Percentiles rank a stretch among this genome's conserved stretches.
Conservation (phyloP, 192 early-diverging fungal genomes). For the Coemansia sp. region DNA sequence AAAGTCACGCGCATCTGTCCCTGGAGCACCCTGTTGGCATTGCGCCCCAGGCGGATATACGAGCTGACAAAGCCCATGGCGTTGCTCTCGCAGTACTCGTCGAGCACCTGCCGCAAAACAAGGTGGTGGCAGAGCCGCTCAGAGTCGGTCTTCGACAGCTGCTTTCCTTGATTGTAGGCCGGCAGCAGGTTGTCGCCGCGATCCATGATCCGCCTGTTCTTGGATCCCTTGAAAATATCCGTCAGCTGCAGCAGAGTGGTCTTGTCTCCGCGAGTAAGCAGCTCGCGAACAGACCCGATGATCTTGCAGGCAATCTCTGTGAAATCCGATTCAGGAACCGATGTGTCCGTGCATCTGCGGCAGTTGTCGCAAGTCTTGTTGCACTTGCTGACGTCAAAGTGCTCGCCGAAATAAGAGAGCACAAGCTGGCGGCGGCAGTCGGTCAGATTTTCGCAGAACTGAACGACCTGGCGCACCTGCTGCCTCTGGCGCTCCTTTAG, state of each 20-base stretch:
- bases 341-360: constrained; percentile 20
- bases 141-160: constrained; percentile 55
- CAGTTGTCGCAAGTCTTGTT: constrained; percentile 89
- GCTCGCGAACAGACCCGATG: constrained; percentile 53
- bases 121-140: constrained; percentile 74
- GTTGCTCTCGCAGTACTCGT: constrained; percentile 61
- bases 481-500: constrained; percentile 76
- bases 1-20: constrained; percentile 53
- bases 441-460: constrained; percentile 81
- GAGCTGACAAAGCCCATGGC: constrained; percentile 59
- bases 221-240: constrained; percentile 75
- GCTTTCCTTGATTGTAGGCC: constrained; percentile 59
- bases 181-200: constrained; percentile 53
- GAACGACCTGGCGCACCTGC: constrained; percentile 64
- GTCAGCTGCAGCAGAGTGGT: constrained; percentile 69
- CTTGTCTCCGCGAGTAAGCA: constrained; percentile 34
- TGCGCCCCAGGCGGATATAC: constrained; percentile 59
- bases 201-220: constrained; percentile 54
- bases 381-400: constrained; percentile 64
- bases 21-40: constrained; percentile 47
- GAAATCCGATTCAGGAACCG: constrained; percentile 51
- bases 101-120: constrained; percentile 60
- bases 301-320: constrained; percentile 55
- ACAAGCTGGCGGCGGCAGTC: constrained; percentile 89
- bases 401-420: constrained; percentile 88